Evolutionary conservation across 441 rosid genomes (phyloP).

Genomic region (Breynia disticha): DNA sequence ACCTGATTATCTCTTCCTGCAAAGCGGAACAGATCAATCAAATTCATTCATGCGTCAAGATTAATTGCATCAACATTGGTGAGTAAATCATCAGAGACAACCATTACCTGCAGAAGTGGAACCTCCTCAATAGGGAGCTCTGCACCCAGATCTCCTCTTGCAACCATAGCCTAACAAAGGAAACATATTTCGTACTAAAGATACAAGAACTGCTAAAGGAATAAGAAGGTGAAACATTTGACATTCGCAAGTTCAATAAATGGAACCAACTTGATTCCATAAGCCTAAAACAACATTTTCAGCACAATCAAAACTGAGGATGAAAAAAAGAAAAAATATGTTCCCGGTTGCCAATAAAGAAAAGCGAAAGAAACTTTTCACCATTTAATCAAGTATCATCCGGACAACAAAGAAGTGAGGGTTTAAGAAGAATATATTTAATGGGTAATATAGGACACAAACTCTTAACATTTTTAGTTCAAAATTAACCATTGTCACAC

Average conservation of each 20-base stretch:
- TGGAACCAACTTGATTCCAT: too few species aligned
- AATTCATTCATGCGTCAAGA: slow-evolving; percentile 6
- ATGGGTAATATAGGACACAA: too few species aligned
- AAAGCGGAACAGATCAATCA: slow-evolving; percentile 17
- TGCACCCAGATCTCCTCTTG: slow-evolving; percentile 99
- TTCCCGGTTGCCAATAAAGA: neutral
- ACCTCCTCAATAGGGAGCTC: slow-evolving; percentile 98
- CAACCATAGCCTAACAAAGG: slow-evolving; percentile 78
- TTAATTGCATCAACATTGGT: slow-evolving; percentile 11
- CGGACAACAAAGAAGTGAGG: too few species aligned
- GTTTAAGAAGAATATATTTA: too few species aligned
- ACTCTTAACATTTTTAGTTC: too few species aligned
- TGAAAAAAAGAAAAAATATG: neutral
- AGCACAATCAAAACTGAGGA: neutral
- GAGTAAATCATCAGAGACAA: slow-evolving; percentile 17
- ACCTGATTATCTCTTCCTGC: slow-evolving; percentile 54
- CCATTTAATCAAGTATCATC: too few species aligned
- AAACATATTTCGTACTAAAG: neutral
- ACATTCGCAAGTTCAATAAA: too few species aligned
- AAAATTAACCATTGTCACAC: too few species aligned
- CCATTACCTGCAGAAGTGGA: slow-evolving; percentile 77
- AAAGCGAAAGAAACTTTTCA: too few species aligned
- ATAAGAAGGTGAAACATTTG: too few species aligned
- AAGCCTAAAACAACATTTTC: too few species aligned
- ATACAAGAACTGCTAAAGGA: neutral